phyloP scores from a whole-genome alignment of 208 protist genomes.

The Crithidia expoeki region DNA sequence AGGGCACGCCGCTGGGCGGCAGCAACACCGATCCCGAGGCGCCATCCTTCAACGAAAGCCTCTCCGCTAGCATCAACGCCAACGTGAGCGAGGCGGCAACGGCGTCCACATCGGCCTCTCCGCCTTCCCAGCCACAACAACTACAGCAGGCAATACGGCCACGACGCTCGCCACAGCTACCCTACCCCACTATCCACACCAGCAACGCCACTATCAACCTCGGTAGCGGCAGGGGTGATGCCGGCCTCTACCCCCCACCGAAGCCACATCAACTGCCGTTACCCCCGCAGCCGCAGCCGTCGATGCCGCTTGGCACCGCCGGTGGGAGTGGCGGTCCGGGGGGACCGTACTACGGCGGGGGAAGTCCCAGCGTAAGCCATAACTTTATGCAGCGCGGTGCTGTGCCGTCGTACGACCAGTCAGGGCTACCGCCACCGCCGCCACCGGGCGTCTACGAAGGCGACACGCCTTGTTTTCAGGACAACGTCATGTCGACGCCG shows the following conservation, averaged over 20 bases:
- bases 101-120: neutral
- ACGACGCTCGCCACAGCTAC: conserved; percentile 10
- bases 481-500: neutral
- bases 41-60: neutral
- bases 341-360: neutral
- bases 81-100: neutral
- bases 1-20: conserved; percentile 14
- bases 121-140: neutral
- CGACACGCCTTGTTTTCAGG: neutral
- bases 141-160: conserved; percentile 4
- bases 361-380: neutral
- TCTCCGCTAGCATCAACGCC: neutral
- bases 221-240: conserved; percentile 6
- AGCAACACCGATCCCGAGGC: conserved; percentile 16
- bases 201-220: conserved; percentile 22
- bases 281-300: neutral
- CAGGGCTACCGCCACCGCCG: neutral
- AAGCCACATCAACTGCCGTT: conserved; percentile 4
- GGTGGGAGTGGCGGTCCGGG: neutral
- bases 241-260: neutral
- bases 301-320: neutral
- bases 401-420: neutral
- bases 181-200: neutral
- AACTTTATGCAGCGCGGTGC: neutral
- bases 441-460: conserved; percentile 4